Percentiles rank a stretch among this genome's conserved stretches.
Evolutionary conservation across 805 yeast genomes (phyloP).

Genomic region (Yarrowia keelungensis): DNA sequence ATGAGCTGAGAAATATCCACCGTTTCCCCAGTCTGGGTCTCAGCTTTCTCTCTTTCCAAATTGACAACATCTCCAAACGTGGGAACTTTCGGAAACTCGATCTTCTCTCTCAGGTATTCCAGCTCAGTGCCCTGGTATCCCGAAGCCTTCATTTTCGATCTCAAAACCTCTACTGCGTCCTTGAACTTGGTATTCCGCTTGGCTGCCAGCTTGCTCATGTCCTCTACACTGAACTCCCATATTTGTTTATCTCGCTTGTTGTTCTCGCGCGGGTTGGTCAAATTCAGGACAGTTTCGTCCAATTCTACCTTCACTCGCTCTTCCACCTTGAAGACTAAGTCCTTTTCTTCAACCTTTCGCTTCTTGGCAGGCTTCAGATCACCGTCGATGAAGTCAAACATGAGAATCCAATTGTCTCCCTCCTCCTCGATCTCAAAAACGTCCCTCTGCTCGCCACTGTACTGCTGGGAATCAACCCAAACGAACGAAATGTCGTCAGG

Average conservation of each 20-base stretch:
- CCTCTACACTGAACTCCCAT: constrained; percentile 6
- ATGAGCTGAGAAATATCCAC: constrained; percentile 58
- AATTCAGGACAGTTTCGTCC: constrained; percentile 20
- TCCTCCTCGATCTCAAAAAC: constrained; percentile 57
- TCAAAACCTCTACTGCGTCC: constrained; percentile 54
- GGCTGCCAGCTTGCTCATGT: constrained; percentile 9
- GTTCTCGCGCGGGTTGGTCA: constrained; percentile 18
- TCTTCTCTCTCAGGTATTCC: constrained; percentile 42
- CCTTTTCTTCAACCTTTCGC: constrained; percentile 12
- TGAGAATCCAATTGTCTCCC: constrained; percentile 59
- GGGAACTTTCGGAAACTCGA: constrained; percentile 44
- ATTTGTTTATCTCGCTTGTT: constrained; percentile 18
- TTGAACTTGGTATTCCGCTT: constrained; percentile 24
- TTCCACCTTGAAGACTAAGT: constrained; percentile 3
- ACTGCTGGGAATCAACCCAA: constrained; percentile 63
- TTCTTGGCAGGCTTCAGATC: constrained; percentile 34
- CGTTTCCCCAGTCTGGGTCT: neutral
- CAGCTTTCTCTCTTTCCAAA: neutral
- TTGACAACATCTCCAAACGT: constrained; percentile 49
- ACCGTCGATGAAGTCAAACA: constrained; percentile 80
- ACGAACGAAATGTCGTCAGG: constrained; percentile 75
- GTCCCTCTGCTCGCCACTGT: constrained; percentile 51
- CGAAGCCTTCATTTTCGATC: constrained; percentile 64
- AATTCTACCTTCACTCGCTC: constrained; percentile 13
- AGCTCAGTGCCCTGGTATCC: constrained; percentile 60